Evolutionary conservation across 805 yeast species (phyloP), one percentile per base, ranked within the genome.

Genomic region (Candida wancherniae): DNA sequence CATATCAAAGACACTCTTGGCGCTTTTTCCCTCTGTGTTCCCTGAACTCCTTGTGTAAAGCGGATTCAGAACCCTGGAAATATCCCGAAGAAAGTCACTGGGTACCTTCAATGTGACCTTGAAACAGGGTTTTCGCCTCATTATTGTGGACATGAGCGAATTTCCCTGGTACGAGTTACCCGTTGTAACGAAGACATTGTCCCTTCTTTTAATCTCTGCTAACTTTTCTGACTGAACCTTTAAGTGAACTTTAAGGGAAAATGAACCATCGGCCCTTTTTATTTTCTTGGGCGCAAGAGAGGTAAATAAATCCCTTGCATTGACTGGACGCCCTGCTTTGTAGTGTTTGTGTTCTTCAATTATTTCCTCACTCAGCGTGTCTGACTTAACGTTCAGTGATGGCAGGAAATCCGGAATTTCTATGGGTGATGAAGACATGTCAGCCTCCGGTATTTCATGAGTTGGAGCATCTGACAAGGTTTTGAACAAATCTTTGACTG

Each of bases 1-100:
- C 32, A 61, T 57, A 11, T 44, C 55, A 34, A 69, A 66, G 4
- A 61, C 57, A 6, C 57, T 43, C 2, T 32, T 34, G 9, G 40
- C 45, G 4, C 37, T 24, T 21, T 39, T 45, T 6, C 39, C 41
- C n/a, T 33, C 33, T 1, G 13, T 19, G 15, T 17, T 28, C 6
- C 42, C 43, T 7, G 36, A 25, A 12, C 47, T 45, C 19, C 30
- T 21, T 13, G 47, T 41, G 24, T 37, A 39, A 15, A 42, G 29
- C 6, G 47, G 52, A 15, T 38, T 42, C 16, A 28, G 21, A 7
- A 31, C n/a, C 14, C 36, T 33, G 1, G 30, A 19, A 5, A 41
- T 31, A 9, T 40, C 34, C 14, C 14, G 13, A n/a, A 51, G 34
- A 12, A 16, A 14, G 5, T 16, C 31, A 0, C 15, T 11, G 9